A percentile compares a stretch with the other conserved stretches of the same genome.
phyloP scores from a whole-genome alignment of 2,329 filamentous ascomycete genomes.

The Phyllachora maydis region DNA sequence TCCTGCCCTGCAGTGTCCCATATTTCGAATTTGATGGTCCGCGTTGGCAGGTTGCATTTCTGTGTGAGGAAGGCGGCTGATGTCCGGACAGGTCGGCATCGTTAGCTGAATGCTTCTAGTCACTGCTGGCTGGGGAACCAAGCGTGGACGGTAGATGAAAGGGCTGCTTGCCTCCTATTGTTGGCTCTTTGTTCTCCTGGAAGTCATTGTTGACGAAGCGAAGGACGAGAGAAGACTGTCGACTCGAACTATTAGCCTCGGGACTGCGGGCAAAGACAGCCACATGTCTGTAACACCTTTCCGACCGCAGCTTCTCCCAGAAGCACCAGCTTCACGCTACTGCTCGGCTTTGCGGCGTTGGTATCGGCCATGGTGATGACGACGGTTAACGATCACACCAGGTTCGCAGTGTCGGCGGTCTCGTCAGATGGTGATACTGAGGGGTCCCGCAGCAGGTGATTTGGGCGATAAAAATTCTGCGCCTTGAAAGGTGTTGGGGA shows the following conservation, averaged over 20 bases:
- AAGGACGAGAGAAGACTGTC: conserved; percentile 82
- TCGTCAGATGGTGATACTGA: too few relatives aligned
- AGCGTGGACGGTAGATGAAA: too few relatives aligned
- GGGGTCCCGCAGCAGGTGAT: too few relatives aligned
- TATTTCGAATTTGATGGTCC: conserved; percentile 87
- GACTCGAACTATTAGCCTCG: conserved; percentile 4
- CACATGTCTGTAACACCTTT: conserved; percentile 43
- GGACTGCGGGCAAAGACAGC: conserved; percentile 1
- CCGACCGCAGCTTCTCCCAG: conserved; percentile 94
- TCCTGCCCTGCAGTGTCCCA: conserved; percentile 98
- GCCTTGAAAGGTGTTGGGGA: too few relatives aligned
- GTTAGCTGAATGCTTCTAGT: too few relatives aligned
- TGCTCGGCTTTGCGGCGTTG: conserved; percentile 78
- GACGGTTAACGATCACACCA: too few relatives aligned
- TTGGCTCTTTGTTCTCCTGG: conserved; percentile 98
- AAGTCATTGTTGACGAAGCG: conserved; percentile 99
- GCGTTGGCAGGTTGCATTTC: conserved; percentile 87
- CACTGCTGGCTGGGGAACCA: too few relatives aligned
- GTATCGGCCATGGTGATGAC: conserved; percentile 55
- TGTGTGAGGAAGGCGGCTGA: conserved; percentile 92
- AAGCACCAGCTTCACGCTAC: conserved; percentile 97
- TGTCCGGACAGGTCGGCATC: conserved; percentile 2
- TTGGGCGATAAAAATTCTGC: too few relatives aligned
- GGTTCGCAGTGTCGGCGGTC: too few relatives aligned
- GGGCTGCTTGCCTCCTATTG: conserved; percentile 97